Evolutionary conservation across 1,284 basidiomycete species (phyloP).

Genomic region (Sphaerobolus stellatus): DNA sequence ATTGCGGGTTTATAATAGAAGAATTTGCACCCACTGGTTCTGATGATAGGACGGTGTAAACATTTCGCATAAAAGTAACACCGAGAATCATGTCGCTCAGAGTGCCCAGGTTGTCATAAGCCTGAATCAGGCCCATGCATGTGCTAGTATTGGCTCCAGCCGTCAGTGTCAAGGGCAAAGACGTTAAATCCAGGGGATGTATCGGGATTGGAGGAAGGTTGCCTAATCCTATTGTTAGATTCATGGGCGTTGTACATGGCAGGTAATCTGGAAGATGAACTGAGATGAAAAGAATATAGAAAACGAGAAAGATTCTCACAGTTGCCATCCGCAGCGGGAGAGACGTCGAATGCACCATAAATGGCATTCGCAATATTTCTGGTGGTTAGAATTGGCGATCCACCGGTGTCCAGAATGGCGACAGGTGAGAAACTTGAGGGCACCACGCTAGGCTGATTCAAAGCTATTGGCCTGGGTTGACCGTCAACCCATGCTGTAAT

Average conservation of each 20-base stretch:
- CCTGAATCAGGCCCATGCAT: constrained; percentile 68
- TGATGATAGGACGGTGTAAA: constrained; percentile 55
- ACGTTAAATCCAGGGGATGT: constrained; percentile 70
- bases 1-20: constrained; percentile 38
- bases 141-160: constrained; percentile 29
- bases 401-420: constrained; percentile 68
- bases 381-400: constrained; percentile 62
- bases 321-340: constrained; percentile 56
- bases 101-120: constrained; percentile 40
- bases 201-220: constrained; percentile 53
- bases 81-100: constrained; percentile 44
- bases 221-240: constrained; percentile 65
- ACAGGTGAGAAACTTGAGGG: constrained; percentile 40
- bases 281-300: constrained; percentile 2
- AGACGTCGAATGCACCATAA: constrained; percentile 70
- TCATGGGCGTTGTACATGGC: constrained; percentile 65
- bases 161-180: constrained; percentile 37
- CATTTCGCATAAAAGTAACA: constrained; percentile 70
- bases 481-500: constrained; percentile 63
- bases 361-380: constrained; percentile 64
- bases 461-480: constrained; percentile 35
- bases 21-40: constrained; percentile 16
- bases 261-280: constrained; percentile 54
- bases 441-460: constrained; percentile 37
- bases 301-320: constrained; percentile 44